phyloP scores from a whole-genome alignment of 106 monocot species.

The Dactylorhiza incarnata region DNA sequence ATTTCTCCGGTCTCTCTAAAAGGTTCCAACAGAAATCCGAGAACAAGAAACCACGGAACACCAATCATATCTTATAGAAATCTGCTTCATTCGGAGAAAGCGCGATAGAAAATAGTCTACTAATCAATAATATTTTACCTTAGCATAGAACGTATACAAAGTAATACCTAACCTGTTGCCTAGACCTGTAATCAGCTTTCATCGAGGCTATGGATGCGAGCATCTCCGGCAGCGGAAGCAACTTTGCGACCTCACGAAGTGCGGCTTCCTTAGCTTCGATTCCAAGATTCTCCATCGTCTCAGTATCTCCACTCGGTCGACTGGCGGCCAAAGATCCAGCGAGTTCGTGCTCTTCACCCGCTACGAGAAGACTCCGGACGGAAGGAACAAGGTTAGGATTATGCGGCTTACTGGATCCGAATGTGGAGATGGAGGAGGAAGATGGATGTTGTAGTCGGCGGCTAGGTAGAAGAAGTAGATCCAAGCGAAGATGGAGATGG shows the following conservation, averaged over 20 bases:
- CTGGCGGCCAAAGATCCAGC: background rate
- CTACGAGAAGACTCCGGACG: too few species aligned
- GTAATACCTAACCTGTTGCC: constrained; percentile 58
- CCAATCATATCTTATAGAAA: background rate
- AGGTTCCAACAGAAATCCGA: too few species aligned
- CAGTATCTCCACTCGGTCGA: background rate
- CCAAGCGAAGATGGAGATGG: too few species aligned
- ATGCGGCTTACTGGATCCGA: too few species aligned
- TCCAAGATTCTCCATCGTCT: constrained; percentile 76
- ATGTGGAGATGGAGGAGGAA: too few species aligned
- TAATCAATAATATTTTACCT: background rate
- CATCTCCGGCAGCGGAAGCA: constrained; percentile 75
- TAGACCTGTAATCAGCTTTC: constrained; percentile 85
- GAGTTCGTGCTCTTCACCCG: background rate
- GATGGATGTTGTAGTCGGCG: too few species aligned
- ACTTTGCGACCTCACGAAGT: constrained; percentile 86
- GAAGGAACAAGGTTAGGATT: too few species aligned
- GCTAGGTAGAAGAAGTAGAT: too few species aligned
- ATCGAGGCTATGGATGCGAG: constrained; percentile 75
- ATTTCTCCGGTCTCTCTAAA: background rate
- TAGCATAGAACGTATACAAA: background rate
- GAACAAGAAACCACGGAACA: background rate
- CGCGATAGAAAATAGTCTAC: background rate
- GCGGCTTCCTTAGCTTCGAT: constrained; percentile 93
- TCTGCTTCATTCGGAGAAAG: background rate